Conservation (phyloP, 2,329 filamentous ascomycete species). For the Neodidymelliopsis sp. region DNA sequence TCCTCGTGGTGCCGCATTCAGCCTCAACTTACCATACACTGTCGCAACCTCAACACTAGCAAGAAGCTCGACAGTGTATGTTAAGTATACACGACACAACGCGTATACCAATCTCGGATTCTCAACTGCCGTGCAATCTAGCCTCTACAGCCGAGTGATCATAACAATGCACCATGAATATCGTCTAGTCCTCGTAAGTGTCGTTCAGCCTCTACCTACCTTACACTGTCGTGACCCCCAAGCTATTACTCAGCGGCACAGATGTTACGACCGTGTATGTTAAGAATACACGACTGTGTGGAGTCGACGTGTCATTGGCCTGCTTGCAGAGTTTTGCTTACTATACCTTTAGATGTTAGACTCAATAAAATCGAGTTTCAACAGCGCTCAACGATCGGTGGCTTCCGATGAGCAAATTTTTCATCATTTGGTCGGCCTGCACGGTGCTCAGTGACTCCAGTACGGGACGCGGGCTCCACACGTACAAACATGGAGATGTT, state of each 20-base stretch:
- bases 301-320: slow-evolving; percentile 31
- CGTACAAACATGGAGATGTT: slow-evolving; percentile 12
- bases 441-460: slow-evolving; percentile 1
- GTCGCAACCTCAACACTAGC: slow-evolving; percentile 8
- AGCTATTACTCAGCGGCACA: background rate
- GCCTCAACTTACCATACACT: slow-evolving; percentile 15
- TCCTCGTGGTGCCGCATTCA: slow-evolving; percentile 14
- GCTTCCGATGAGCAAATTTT: slow-evolving; percentile 24
- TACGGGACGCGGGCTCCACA: slow-evolving; percentile 1
- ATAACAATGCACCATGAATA: slow-evolving; percentile 1
- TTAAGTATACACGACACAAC: slow-evolving; percentile 8
- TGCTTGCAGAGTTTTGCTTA: slow-evolving; percentile 29
- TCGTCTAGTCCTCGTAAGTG: slow-evolving; percentile 5
- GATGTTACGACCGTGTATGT: slow-evolving; percentile 7
- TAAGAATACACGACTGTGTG: slow-evolving; percentile 28
- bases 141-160: slow-evolving; percentile 3
- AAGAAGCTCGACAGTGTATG: slow-evolving; percentile 8
- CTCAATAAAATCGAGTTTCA: slow-evolving; percentile 23
- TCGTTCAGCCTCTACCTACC: slow-evolving; percentile 6
- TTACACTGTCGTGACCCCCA: slow-evolving; percentile 6
- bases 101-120: slow-evolving; percentile 3
- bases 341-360: slow-evolving; percentile 35
- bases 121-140: slow-evolving; percentile 3
- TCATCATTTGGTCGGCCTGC: slow-evolving; percentile 16
- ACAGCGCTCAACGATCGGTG: slow-evolving; percentile 21